Percentiles rank a stretch among this genome's conserved stretches.
These are phyloP conservation scores for Blastocystis sp. DNA, from an alignment of 352 stramenopile genomes.

Conservation along the genomic window DNA sequence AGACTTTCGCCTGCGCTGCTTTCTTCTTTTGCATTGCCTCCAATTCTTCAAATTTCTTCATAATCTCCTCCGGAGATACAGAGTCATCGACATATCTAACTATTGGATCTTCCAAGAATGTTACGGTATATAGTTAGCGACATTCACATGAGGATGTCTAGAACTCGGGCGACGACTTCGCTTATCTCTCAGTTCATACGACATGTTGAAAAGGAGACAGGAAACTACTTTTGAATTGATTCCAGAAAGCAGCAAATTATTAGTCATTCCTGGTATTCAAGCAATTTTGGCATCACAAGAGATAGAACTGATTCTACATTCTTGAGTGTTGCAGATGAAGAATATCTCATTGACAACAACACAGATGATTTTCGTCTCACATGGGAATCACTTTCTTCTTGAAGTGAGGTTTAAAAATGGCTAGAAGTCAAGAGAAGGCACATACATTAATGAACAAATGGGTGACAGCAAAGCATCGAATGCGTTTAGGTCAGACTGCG, in stretches of 20 bases:
- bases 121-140: constrained; percentile 22
- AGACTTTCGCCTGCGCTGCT: neutral
- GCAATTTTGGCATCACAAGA: too few relatives aligned
- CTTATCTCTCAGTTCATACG: constrained; percentile 4
- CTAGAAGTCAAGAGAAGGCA: constrained; percentile 57
- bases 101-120: neutral
- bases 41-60: constrained; percentile 62
- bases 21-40: constrained; percentile 62
- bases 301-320: neutral
- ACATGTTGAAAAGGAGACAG: neutral
- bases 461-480: constrained; percentile 48
- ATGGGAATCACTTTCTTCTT: constrained; percentile 18
- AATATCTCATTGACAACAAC: neutral
- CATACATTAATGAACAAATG: constrained; percentile 62
- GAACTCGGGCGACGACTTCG: neutral
- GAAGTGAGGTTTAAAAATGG: constrained; percentile 5
- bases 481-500: constrained; percentile 46
- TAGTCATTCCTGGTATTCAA: too few relatives aligned
- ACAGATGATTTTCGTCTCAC: neutral
- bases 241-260: neutral
- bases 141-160: neutral
- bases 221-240: neutral
- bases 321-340: neutral
- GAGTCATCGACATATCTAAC: constrained; percentile 54
- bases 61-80: constrained; percentile 53